Conservation (phyloP, 768 basidiomycete species). For the Leucocoprinus sp. region DNA sequence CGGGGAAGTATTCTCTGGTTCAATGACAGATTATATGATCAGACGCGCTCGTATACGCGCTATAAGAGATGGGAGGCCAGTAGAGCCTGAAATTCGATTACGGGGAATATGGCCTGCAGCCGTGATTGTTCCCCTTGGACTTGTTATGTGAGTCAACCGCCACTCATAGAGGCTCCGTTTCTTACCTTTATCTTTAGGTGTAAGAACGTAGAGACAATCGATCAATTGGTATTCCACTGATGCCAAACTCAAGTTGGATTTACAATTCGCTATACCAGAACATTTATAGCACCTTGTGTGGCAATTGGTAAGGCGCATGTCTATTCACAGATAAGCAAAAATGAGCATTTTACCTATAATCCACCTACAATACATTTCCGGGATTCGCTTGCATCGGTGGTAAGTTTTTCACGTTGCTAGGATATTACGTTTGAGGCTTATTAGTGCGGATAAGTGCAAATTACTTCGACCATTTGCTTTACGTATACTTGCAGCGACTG, state of each 20-base stretch:
- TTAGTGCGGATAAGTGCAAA: slow-evolving; percentile 22
- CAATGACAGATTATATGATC: slow-evolving; percentile 28
- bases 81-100: slow-evolving; percentile 25
- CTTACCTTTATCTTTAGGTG: slow-evolving; percentile 1
- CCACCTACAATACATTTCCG: slow-evolving; percentile 4
- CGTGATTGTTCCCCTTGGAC: slow-evolving; percentile 25
- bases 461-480: slow-evolving; percentile 27
- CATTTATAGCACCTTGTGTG: slow-evolving; percentile 28
- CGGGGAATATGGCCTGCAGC: slow-evolving; percentile 31
- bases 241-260: slow-evolving; percentile 20
- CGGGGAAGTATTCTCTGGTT: slow-evolving; percentile 28
- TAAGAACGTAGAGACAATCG: slow-evolving; percentile 1
- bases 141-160: slow-evolving; percentile 22
- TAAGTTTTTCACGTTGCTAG: slow-evolving; percentile 12
- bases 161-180: background rate
- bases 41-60: slow-evolving; percentile 24
- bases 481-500: slow-evolving; percentile 33
- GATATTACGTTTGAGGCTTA: background rate
- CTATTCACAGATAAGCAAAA: background rate
- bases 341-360: too few relatives aligned
- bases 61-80: slow-evolving; percentile 16
- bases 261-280: slow-evolving; percentile 24
- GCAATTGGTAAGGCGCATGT: slow-evolving; percentile 23
- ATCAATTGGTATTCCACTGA: background rate
- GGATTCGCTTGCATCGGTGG: slow-evolving; percentile 29